Evolutionary conservation across 2,329 filamentous ascomycete genomes (phyloP), one percentile per base, ranked within the genome.

Genomic region (Cladorrhinum sp.): DNA sequence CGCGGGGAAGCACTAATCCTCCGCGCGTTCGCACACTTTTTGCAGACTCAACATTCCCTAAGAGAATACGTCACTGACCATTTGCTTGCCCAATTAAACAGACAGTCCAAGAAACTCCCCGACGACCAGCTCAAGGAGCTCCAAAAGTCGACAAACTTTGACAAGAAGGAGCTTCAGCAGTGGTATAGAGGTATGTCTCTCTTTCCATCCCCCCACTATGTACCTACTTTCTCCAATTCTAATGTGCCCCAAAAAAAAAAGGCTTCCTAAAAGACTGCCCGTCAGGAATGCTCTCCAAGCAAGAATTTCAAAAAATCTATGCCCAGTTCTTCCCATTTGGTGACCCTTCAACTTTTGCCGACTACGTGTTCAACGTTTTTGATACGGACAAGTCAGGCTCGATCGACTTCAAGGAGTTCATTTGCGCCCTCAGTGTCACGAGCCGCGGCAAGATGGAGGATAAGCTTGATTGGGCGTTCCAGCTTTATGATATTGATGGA

Each of bases 331-430:
- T 99, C 77, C 95, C 95, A 13, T 98, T 98, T 72, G 95, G 95
- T 68, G 95, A 99, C 75, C 95, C 95, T 2, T 96, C 92, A 24
- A 95, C 91, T 2, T 99, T 99, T 74, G 95, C 95, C 74, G 93
- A 98, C 78, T 98, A 98, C 75, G 95, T 99, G 64, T 99, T 99
- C 81, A 96, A 97, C 70, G 95, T 99, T 41, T 99, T 99, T 76
- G 95, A 99, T 76, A 90, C 91, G 73, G 95, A 99, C 78, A 96
- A 96, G 73, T 96, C 92, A 50, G 95, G 95, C 67, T 93, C 91
- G 68, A 99, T 99, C 73, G 95, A 99, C 79, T 99, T 99, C 79
- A 98, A 98, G 76, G 95, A 99, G 78, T 99, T 99, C 78, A 99
- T 99, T 77, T 97, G 93, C 79, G 95, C 95, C 25, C 80, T 99